Base-by-base conservation (phyloP, 306 rosid genomes). In the Mimosa pudica region DNA sequence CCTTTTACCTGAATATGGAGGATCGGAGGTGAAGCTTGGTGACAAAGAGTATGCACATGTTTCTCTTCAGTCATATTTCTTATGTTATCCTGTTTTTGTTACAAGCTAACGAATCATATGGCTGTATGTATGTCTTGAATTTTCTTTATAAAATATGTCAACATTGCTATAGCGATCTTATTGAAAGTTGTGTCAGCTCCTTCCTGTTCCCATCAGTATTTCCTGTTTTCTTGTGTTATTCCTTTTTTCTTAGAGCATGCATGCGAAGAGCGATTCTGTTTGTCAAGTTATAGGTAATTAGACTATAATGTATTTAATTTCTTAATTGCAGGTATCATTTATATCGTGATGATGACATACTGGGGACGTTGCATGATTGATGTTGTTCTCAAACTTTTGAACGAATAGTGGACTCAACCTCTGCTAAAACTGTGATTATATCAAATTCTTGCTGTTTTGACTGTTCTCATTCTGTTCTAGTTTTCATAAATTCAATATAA, bases 341-440 rank as follows among this genome's bases (percentile, higher is more conserved):
- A 20, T 88, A 69, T 55, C 84, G 86, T 24, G 89, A 88, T 18
- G 92, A 88, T 1, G 88, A 88, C 80, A 71, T 89, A 73, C 48
- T 87, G 75, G 91, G 93, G 58, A 87, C 86, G 1, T 80, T 89
- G 68, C 89, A 87, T 79, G 88, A 89, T 64, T 89, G 87, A 87
- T 57, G 74, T 42, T 47, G 38, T 41, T 63, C 44, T 75, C 72
- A 38, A 38, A 9, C 54, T 42, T 12, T 11, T 30, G 42, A 44
- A 8, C 67, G 47, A 71, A 64, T 42, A 44, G 35, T 7, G 38
- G 47, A 69, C 2, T 74, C 4, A 61, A 20, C 44, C 55, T 20
- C 73, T 74, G 71, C 63, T 45, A 79, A 70, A 52, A 70, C 58
- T 71, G 72, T 45, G 74, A 32, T 33, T 32, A 36, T 60, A 42